These are phyloP conservation scores for Pascua guehoae DNA, from an alignment of 1,284 basidiomycete genomes.

Conservation along the genomic window DNA sequence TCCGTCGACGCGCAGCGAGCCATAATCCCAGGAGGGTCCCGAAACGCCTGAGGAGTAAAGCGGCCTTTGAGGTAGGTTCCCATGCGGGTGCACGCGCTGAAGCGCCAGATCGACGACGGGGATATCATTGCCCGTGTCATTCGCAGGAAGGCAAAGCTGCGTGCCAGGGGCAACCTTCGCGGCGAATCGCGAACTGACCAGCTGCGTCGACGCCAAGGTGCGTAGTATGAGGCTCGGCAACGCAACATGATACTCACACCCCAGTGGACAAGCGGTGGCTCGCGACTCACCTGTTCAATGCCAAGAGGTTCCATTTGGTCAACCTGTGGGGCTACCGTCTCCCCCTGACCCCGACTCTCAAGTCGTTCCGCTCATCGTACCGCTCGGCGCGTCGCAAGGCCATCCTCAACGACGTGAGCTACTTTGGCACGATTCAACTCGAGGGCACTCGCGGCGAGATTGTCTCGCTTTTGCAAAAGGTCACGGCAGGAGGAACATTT, in stretches of 20 bases:
- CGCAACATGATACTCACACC: neutral
- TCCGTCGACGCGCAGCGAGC: constrained; percentile 83
- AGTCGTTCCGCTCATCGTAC: constrained; percentile 81
- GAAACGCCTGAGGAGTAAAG: constrained; percentile 68
- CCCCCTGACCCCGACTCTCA: constrained; percentile 80
- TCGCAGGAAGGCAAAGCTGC: constrained; percentile 48
- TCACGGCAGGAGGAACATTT: constrained; percentile 30
- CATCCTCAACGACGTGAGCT: constrained; percentile 83
- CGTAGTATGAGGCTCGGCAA: neutral
- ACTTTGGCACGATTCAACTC: constrained; percentile 70
- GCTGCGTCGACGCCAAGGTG: constrained; percentile 34
- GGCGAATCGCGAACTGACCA: constrained; percentile 34
- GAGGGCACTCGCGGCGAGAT: constrained; percentile 61
- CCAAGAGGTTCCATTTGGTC: constrained; percentile 88
- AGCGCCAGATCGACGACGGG: constrained; percentile 67
- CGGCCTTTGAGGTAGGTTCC: constrained; percentile 66
- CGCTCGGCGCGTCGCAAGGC: constrained; percentile 76
- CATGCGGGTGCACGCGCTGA: neutral
- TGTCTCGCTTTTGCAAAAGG: constrained; percentile 53
- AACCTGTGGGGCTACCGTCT: constrained; percentile 84
- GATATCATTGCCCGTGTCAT: constrained; percentile 58
- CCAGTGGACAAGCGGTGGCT: constrained; percentile 80
- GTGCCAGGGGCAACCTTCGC: constrained; percentile 31
- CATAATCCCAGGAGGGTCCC: constrained; percentile 90
- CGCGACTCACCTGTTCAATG: constrained; percentile 90